A percentile compares a stretch with the other conserved stretches of the same genome.
phyloP scores from a whole-genome alignment of 108 stramenopile species.

The Nannochloropsis gaditana region DNA sequence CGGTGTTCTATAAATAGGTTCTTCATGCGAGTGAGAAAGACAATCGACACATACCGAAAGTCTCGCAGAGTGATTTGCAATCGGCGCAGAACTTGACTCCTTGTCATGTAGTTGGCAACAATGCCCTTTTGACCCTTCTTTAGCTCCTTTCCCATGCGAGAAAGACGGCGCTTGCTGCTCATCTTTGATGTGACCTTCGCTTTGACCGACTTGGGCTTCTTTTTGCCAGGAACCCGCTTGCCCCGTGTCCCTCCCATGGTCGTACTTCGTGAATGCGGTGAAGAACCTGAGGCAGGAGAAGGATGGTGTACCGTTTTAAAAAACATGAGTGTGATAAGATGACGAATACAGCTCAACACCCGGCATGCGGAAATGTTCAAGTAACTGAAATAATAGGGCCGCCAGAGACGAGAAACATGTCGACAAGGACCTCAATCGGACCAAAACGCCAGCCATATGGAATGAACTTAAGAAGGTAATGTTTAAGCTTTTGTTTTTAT shows the following conservation, averaged over 20 bases:
- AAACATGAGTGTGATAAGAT: too few relatives aligned
- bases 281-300: too few relatives aligned
- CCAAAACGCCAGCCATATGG: too few relatives aligned
- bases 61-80: constrained; percentile 92
- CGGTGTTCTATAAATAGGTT: not conserved
- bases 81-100: constrained; percentile 73
- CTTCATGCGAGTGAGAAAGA: not conserved
- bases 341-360: too few relatives aligned
- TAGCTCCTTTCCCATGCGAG: constrained; percentile 89
- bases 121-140: constrained; percentile 82
- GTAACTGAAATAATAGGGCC: too few relatives aligned
- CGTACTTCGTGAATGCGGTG: not conserved
- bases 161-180: constrained; percentile 83
- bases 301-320: too few relatives aligned
- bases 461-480: too few relatives aligned
- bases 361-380: too few relatives aligned
- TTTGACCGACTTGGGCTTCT: constrained; percentile 52
- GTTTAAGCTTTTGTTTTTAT: too few relatives aligned
- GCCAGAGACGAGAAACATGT: too few relatives aligned
- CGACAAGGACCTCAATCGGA: too few relatives aligned
- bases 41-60: constrained; percentile 57
- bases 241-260: constrained; percentile 1
- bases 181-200: constrained; percentile 60
- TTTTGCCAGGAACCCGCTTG: constrained; percentile 23
- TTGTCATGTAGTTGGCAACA: constrained; percentile 89